phyloP scores from a whole-genome alignment of 345 rosid species.

The Hypericum androsaemum region DNA sequence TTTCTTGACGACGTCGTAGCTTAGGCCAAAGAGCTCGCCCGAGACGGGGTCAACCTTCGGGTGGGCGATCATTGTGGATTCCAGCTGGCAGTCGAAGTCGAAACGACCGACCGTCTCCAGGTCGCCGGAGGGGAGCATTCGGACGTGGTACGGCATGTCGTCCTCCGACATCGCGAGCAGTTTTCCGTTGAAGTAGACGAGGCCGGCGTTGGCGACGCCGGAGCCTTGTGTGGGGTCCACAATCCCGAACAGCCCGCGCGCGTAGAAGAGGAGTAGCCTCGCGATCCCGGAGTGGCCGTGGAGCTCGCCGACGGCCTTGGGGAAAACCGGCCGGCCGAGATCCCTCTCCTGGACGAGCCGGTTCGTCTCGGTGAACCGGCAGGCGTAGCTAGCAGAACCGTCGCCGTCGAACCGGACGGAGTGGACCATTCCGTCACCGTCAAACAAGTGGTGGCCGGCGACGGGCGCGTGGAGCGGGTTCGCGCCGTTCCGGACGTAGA shows the following conservation, averaged over 20 bases:
- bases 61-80: constrained; percentile 82
- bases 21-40: constrained; percentile 58
- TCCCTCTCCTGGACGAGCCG: constrained; percentile 59
- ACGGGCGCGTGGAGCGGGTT: constrained; percentile 79
- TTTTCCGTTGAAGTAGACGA: constrained; percentile 57
- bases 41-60: constrained; percentile 73
- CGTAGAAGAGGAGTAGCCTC: constrained; percentile 59
- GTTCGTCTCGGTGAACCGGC: constrained; percentile 73
- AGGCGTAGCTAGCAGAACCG: constrained; percentile 59
- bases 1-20: constrained; percentile 71
- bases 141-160: constrained; percentile 74
- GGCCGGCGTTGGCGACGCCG: constrained; percentile 85
- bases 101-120: constrained; percentile 60
- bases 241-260: constrained; percentile 51
- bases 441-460: constrained; percentile 83
- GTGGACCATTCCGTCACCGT: constrained; percentile 90
- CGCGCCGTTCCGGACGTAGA: constrained; percentile 74
- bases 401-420: constrained; percentile 40
- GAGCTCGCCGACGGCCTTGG: constrained; percentile 84
- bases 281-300: constrained; percentile 90
- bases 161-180: constrained; percentile 88
- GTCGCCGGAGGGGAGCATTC: constrained; percentile 47
- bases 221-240: constrained; percentile 59
- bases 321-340: constrained; percentile 65
- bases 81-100: constrained; percentile 46